These are phyloP conservation scores for Pythium plurisporium DNA, from an alignment of 352 stramenopile species.

Conservation along the genomic window DNA sequence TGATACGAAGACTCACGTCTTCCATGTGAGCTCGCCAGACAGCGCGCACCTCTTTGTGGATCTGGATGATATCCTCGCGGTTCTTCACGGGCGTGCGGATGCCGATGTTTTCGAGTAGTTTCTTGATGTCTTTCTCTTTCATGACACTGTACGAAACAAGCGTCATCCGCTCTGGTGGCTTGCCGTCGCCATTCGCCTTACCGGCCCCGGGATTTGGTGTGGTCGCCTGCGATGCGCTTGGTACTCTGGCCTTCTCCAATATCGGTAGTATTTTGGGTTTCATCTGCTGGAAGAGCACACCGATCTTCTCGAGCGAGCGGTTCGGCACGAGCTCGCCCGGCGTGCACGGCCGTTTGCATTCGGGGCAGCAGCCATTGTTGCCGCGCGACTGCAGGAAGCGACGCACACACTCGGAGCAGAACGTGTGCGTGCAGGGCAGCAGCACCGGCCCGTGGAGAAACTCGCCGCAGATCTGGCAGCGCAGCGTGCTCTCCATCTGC, in stretches of 20 bases:
- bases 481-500: conserved; percentile 69
- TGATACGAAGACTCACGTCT: background rate
- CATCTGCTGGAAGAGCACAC: conserved; percentile 56
- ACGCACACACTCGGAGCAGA: conserved; percentile 82
- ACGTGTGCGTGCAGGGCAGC: conserved; percentile 73
- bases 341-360: conserved; percentile 71
- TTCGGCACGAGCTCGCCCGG: conserved; percentile 63
- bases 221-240: background rate
- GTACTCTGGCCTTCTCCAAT: conserved; percentile 20
- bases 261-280: conserved; percentile 62
- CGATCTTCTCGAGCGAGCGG: conserved; percentile 67
- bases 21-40: background rate
- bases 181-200: conserved; percentile 14
- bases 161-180: conserved; percentile 54
- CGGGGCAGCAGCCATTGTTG: conserved; percentile 66
- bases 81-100: conserved; percentile 59
- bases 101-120: conserved; percentile 67
- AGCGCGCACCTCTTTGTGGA: conserved; percentile 79
- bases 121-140: conserved; percentile 78
- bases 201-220: conserved; percentile 19
- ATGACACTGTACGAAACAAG: conserved; percentile 84
- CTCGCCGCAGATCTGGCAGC: conserved; percentile 81
- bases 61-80: conserved; percentile 82
- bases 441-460: conserved; percentile 81
- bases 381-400: conserved; percentile 71